Percentiles rank a stretch among this genome's conserved stretches.
Evolutionary conservation across 129 eudicot genomes (phyloP).

Genomic region (Helianthus annuus): DNA sequence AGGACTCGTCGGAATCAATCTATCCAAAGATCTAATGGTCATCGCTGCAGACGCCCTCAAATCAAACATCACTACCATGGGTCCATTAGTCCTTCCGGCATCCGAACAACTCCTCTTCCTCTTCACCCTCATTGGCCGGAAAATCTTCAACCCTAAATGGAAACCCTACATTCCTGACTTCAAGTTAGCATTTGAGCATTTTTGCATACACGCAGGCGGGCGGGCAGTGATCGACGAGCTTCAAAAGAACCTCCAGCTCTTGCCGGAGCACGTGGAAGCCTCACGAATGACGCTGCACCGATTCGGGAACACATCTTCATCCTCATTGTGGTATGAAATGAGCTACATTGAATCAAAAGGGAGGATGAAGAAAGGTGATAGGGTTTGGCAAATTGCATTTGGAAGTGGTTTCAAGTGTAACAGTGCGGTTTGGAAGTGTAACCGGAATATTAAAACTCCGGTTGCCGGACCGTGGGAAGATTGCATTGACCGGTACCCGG

Average conservation of each 20-base stretch:
- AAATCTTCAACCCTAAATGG: slow-evolving; percentile 55
- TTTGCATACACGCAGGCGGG: slow-evolving; percentile 74
- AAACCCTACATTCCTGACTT: slow-evolving; percentile 70
- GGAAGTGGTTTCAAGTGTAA: slow-evolving; percentile 86
- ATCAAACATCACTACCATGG: slow-evolving; percentile 59
- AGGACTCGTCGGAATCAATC: slow-evolving; percentile 55
- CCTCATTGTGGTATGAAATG: slow-evolving; percentile 67
- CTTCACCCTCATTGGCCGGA: slow-evolving; percentile 52
- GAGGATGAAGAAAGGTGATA: slow-evolving; percentile 70
- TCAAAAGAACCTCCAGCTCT: slow-evolving; percentile 59
- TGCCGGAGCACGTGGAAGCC: slow-evolving; percentile 62
- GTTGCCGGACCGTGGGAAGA: slow-evolving; percentile 59
- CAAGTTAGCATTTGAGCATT: slow-evolving; percentile 65
- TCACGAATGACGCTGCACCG: slow-evolving; percentile 70
- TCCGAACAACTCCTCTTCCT: slow-evolving; percentile 55
- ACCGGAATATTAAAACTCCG: slow-evolving; percentile 40
- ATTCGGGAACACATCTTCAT: slow-evolving; percentile 70
- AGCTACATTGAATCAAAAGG: slow-evolving; percentile 62
- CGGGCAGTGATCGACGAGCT: slow-evolving; percentile 70
- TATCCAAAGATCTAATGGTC: slow-evolving; percentile 62
- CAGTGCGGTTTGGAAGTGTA: slow-evolving; percentile 75
- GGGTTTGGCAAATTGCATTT: slow-evolving; percentile 75
- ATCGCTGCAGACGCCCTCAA: slow-evolving; percentile 63
- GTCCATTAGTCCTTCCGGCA: slow-evolving; percentile 54
- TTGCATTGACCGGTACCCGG: slow-evolving; percentile 61